Evolutionary conservation across 495 filamentous ascomycete species (phyloP).

Genomic region (Tuber melanosporum): DNA sequence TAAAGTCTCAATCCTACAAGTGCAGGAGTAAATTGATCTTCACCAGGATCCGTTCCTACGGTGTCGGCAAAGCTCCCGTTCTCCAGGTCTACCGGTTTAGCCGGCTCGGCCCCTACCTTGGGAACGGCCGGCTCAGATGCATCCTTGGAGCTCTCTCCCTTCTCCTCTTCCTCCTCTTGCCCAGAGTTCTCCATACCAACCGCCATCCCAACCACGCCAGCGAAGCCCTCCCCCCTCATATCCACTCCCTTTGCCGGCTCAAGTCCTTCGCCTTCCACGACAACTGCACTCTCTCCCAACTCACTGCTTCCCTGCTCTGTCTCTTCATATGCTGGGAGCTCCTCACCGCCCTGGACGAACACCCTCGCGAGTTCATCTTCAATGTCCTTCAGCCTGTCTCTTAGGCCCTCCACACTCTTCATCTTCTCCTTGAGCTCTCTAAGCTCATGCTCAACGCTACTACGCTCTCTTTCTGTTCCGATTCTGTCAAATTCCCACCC

Average conservation of each 20-base stretch:
- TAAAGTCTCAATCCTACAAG: neutral
- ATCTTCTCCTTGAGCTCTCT: constrained; percentile 72
- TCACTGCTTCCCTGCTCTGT: constrained; percentile 38
- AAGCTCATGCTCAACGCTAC: constrained; percentile 82
- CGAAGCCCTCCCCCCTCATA: constrained; percentile 3
- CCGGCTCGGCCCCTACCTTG: neutral
- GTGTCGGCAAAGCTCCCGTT: constrained; percentile 19
- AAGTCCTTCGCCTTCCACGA: constrained; percentile 10
- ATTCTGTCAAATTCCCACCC: constrained; percentile 89
- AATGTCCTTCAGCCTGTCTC: constrained; percentile 69
- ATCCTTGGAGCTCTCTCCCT: constrained; percentile 1
- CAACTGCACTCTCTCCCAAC: constrained; percentile 12
- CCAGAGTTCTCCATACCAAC: constrained; percentile 1
- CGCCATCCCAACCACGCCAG: neutral
- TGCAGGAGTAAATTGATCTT: neutral
- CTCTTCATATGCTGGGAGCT: constrained; percentile 33
- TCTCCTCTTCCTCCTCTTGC: constrained; percentile 4
- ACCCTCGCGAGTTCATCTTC: constrained; percentile 60
- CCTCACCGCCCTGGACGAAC: constrained; percentile 46
- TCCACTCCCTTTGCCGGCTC: constrained; percentile 18
- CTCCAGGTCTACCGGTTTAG: constrained; percentile 10
- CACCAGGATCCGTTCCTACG: constrained; percentile 3
- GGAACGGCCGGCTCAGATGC: neutral
- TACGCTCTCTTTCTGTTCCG: constrained; percentile 84
- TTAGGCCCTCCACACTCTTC: constrained; percentile 75